Evolutionary conservation across 768 basidiomycete genomes (phyloP), one percentile per base, ranked within the genome.

Genomic region (Collybia sp.): DNA sequence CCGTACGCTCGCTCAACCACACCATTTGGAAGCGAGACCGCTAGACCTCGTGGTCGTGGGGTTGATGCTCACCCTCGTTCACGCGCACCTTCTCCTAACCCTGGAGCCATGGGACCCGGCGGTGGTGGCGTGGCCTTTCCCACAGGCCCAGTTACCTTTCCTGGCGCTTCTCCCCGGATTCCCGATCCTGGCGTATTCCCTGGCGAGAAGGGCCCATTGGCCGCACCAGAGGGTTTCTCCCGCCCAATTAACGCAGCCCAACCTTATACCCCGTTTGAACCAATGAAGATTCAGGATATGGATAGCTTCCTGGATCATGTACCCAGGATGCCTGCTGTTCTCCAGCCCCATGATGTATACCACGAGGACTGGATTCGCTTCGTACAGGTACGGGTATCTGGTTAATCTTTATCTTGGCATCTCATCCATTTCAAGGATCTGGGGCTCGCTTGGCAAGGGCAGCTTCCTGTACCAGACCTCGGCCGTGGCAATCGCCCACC

Each of bases 351-450:
- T 56, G 89, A 93, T 55, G 81, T 90, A 9, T 80, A 80, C 50
- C 73, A 77, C 49, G 81, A 84, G 45, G 89, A 93, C 56, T 93
- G 89, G 89, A 79, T 75, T 50, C 72, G 89, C 43, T 77, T 88
- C 55, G 85, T 86, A 73, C 79, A 81, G 67, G 88, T 87, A 56
- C 11, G 76, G 25, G 8, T 70, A 15, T 12, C 15, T 30, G 10
- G 3, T 33, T 25, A 25, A 12, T 33, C 19, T 43, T 42, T 31
- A 25, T 41, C 39, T 12, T 5, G 12, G 6, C 17, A 25, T 41
- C 17, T 25, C 25, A 44, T 16, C 43, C 25, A 47, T 30, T n/a
- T 38, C 25, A 48, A 90, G 85, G 89, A 92, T 58, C 59, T 93
- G 17, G 73, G 77, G 9, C 71, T 85, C 18, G 82, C 85, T 0